Conservation (phyloP, 495 filamentous ascomycete species). For the Astrothelium subdiscretum region DNA sequence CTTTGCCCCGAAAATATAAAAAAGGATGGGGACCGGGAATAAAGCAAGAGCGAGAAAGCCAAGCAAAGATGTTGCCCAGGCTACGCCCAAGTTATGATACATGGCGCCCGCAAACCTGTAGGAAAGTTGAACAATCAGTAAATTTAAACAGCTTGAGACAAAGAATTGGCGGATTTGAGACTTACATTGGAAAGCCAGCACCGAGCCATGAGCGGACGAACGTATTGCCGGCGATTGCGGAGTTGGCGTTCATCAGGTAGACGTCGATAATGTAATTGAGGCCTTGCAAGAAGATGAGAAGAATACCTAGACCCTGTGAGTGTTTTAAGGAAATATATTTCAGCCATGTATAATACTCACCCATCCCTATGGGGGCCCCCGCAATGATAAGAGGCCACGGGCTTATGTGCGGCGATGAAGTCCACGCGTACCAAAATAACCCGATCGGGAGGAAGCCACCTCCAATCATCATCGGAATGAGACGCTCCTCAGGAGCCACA, state of each 20-base stretch:
- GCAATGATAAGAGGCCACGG: conserved; percentile 18
- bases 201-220: conserved; percentile 30
- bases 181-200: conserved; percentile 27
- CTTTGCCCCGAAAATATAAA: conserved; percentile 55
- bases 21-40: conserved; percentile 59
- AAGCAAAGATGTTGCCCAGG: conserved; percentile 53
- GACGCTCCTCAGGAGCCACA: conserved; percentile 19
- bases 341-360: conserved; percentile 11
- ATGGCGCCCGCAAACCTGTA: conserved; percentile 6
- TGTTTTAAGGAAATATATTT: conserved; percentile 31
- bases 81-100: conserved; percentile 36
- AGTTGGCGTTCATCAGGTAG: conserved; percentile 44
- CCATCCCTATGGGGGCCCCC: conserved; percentile 15
- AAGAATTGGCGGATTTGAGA: not conserved
- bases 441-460: conserved; percentile 16
- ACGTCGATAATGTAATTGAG: conserved; percentile 53
- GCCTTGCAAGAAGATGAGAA: conserved; percentile 27
- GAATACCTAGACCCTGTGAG: conserved; percentile 10
- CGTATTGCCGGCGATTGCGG: conserved; percentile 36
- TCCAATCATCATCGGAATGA: conserved; percentile 22
- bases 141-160: not conserved
- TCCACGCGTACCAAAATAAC: conserved; percentile 27
- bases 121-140: not conserved
- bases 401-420: conserved; percentile 9
- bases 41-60: conserved; percentile 52